phyloP scores from a whole-genome alignment of 208 protist species.

The Acanthamoeba triangularis region DNA sequence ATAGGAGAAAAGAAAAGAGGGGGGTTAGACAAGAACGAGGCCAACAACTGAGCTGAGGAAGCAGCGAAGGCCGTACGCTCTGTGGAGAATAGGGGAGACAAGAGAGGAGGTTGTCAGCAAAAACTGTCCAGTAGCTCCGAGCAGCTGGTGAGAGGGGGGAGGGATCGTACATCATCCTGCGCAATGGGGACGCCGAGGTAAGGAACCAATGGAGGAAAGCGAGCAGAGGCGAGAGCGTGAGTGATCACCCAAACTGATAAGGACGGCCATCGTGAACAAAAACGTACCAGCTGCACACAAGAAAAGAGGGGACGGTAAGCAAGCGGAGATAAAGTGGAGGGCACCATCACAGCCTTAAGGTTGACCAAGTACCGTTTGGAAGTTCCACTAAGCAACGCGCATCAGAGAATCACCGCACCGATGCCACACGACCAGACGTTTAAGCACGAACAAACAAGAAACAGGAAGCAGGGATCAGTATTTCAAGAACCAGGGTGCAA shows the following conservation, averaged over 20 bases:
- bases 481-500: not conserved
- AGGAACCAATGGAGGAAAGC: not conserved
- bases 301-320: not conserved
- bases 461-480: not conserved
- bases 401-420: not conserved
- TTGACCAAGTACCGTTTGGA: not conserved
- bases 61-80: not conserved
- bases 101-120: not conserved
- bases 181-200: not conserved
- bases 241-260: not conserved
- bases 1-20: no score
- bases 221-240: not conserved
- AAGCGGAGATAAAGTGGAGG: not conserved
- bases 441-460: not conserved
- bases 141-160: not conserved
- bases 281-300: not conserved
- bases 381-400: constrained; percentile 18
- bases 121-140: not conserved
- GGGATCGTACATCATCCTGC: constrained; percentile 20
- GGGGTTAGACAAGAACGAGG: not conserved
- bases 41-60: not conserved
- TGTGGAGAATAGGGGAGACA: not conserved
- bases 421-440: not conserved
- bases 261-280: not conserved
- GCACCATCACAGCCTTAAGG: no score